These are phyloP conservation scores for Crithidia fasciculata DNA, from an alignment of 208 protist genomes.

Conservation along the genomic window DNA sequence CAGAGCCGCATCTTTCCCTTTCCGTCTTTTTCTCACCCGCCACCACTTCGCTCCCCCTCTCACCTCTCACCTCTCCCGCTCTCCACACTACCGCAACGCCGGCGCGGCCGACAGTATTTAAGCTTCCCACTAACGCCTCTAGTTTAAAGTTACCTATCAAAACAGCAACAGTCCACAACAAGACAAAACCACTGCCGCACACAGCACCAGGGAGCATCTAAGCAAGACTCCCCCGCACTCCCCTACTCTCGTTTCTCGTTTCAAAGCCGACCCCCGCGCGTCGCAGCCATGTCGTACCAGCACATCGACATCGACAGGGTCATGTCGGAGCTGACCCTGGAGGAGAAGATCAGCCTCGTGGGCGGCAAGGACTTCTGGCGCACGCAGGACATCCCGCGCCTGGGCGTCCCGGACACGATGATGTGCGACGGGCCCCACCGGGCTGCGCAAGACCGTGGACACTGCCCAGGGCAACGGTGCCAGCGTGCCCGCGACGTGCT, in stretches of 20 bases:
- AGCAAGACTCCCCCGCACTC: no score
- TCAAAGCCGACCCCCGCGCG: background rate
- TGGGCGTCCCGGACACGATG: slow-evolving; percentile 14
- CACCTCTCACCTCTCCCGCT: no score
- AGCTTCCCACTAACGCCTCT: no score
- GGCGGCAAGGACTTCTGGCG: slow-evolving; percentile 19
- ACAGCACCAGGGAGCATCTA: no score
- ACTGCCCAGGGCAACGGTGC: background rate
- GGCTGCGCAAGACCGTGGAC: slow-evolving; percentile 14
- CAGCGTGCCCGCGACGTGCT: slow-evolving; percentile 21
- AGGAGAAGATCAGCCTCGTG: slow-evolving; percentile 29
- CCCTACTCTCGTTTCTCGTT: no score
- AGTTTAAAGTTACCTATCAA: no score
- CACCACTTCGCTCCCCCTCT: no score
- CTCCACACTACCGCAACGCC: no score
- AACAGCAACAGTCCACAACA: background rate
- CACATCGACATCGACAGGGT: slow-evolving; percentile 19
- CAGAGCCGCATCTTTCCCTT: no score
- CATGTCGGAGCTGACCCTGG: slow-evolving; percentile 26
- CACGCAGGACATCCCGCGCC: slow-evolving; percentile 10
- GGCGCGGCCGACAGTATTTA: no score
- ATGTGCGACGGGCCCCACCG: slow-evolving; percentile 23
- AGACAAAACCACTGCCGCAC: background rate
- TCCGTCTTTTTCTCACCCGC: no score
- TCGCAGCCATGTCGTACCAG: slow-evolving; percentile 8